Conservation (phyloP, 768 basidiomycete species). For the Trametes cubensis region DNA sequence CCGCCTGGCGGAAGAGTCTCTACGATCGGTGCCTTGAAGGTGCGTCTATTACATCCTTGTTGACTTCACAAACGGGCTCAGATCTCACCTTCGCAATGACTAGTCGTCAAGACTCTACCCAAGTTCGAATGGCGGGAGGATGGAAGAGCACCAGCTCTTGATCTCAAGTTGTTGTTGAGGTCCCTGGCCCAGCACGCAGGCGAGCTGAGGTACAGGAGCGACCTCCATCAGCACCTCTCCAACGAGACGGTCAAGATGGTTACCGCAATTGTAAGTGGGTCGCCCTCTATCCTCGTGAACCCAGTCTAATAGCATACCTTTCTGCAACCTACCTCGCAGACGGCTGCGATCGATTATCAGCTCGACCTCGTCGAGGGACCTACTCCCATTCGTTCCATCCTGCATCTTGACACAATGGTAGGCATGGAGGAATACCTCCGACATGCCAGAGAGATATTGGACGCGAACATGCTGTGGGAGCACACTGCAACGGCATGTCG, state of each 20-base stretch:
- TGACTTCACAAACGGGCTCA: too few relatives aligned
- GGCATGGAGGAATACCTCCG: neutral
- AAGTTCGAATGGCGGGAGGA: neutral
- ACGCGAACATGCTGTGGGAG: too few relatives aligned
- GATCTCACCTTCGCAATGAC: too few relatives aligned
- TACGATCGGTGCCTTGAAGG: neutral
- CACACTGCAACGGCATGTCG: too few relatives aligned
- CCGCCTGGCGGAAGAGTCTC: conserved; percentile 11
- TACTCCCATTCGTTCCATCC: neutral
- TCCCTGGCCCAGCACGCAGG: conserved; percentile 6
- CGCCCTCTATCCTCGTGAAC: too few relatives aligned
- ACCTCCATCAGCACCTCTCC: neutral
- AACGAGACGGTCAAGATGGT: neutral
- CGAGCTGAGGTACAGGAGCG: conserved; percentile 1
- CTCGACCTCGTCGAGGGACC: neutral
- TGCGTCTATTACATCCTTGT: neutral
- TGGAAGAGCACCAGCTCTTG: neutral
- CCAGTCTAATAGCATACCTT: too few relatives aligned
- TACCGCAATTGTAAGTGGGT: conserved; percentile 15
- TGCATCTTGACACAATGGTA: neutral
- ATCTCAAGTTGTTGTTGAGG: too few relatives aligned
- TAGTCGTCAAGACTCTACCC: conserved; percentile 2
- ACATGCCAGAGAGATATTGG: too few relatives aligned
- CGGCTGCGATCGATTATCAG: neutral
- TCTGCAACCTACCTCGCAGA: too few relatives aligned